phyloP scores from a whole-genome alignment of 2,329 filamentous ascomycete species.

The Fusarium fracticaudum region DNA sequence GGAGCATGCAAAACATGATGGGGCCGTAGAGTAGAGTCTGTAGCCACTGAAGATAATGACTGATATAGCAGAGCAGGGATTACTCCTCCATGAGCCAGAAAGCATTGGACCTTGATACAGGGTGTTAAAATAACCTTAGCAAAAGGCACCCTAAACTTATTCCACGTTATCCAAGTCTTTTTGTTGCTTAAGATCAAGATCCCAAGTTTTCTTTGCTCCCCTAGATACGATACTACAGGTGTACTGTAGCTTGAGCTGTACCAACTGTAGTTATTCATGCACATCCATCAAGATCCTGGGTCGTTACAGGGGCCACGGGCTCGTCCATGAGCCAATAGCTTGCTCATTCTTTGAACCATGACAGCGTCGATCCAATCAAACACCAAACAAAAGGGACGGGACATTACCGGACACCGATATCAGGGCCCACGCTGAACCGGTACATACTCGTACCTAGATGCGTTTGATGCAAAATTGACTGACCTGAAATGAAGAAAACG shows the following conservation, averaged over 20 bases:
- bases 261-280: conserved; percentile 12
- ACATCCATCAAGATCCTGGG: conserved; percentile 16
- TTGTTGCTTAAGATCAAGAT: too few relatives aligned
- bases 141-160: too few relatives aligned
- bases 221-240: background rate
- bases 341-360: background rate
- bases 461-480: background rate
- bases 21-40: background rate
- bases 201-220: too few relatives aligned
- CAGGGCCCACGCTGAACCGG: background rate
- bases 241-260: background rate
- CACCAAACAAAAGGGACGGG: conserved; percentile 22
- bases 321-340: conserved; percentile 30
- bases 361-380: conserved; percentile 27
- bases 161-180: too few relatives aligned
- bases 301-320: conserved; percentile 5
- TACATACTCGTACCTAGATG: background rate
- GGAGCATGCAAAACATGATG: conserved; percentile 18
- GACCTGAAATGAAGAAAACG: background rate
- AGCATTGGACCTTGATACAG: too few relatives aligned
- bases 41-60: conserved; percentile 1
- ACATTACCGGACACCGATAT: conserved; percentile 14
- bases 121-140: too few relatives aligned
- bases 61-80: background rate
- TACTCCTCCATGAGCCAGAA: too few relatives aligned